A percentile compares a stretch with the other conserved stretches of the same genome.
phyloP scores from a whole-genome alignment of 1,284 basidiomycete species.

The Sanghuangporus sanghuang region DNA sequence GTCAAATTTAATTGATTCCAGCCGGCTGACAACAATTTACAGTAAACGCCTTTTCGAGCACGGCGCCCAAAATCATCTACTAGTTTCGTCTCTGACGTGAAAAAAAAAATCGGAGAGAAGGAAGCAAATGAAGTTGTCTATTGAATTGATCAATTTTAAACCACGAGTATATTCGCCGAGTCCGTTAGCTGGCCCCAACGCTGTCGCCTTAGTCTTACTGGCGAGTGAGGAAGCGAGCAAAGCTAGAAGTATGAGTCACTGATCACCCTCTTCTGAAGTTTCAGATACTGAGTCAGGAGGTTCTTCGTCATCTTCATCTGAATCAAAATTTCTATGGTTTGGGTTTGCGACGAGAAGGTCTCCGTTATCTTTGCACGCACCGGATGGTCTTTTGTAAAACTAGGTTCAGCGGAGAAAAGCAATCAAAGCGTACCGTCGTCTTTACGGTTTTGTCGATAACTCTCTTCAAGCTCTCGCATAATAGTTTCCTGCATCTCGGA shows the following conservation, averaged over 20 bases:
- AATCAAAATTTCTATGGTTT: slow-evolving; percentile 34
- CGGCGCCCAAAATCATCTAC: too few relatives aligned
- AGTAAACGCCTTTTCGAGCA: too few relatives aligned
- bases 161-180: too few relatives aligned
- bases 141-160: too few relatives aligned
- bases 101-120: too few relatives aligned
- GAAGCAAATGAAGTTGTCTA: too few relatives aligned
- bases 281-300: slow-evolving; percentile 1
- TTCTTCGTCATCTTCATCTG: slow-evolving; percentile 18
- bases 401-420: slow-evolving; percentile 12
- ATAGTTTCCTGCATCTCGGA: slow-evolving; percentile 64
- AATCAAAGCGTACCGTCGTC: slow-evolving; percentile 1
- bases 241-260: not conserved
- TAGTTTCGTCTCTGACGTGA: too few relatives aligned
- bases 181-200: too few relatives aligned
- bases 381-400: not conserved
- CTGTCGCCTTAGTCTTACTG: not conserved
- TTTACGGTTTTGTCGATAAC: slow-evolving; percentile 33
- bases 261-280: not conserved
- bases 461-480: slow-evolving; percentile 68
- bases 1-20: too few relatives aligned
- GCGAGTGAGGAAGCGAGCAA: not conserved
- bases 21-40: too few relatives aligned
- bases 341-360: slow-evolving; percentile 53
- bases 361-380: slow-evolving; percentile 27